Conservation (phyloP, 179 eudicot species). For the Amaranthus tricolor region DNA sequence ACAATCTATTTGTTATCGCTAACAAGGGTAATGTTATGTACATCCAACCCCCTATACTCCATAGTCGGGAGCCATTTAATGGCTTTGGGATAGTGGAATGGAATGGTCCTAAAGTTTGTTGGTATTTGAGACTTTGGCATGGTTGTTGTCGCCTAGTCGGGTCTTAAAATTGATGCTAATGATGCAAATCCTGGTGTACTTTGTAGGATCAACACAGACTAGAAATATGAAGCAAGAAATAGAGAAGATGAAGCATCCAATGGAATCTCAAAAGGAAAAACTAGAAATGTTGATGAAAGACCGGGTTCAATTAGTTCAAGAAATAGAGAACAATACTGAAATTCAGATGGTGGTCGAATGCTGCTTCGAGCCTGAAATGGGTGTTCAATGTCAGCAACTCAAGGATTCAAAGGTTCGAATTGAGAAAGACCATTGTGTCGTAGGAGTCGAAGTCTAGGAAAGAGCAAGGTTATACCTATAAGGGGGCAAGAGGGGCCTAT, state of each 20-base stretch:
- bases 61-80: too few relatives aligned
- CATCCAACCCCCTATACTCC: too few relatives aligned
- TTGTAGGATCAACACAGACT: conserved; percentile 18
- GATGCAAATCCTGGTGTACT: neutral
- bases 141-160: too few relatives aligned
- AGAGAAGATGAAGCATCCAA: conserved; percentile 20
- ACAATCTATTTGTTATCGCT: too few relatives aligned
- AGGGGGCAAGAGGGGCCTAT: neutral
- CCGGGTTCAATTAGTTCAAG: conserved; percentile 8
- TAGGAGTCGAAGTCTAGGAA: neutral
- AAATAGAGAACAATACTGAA: conserved; percentile 1
- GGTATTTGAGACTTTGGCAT: too few relatives aligned
- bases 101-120: too few relatives aligned
- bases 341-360: neutral
- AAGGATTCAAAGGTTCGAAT: neutral
- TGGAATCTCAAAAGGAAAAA: conserved; percentile 22
- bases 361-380: neutral
- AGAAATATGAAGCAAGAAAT: conserved; percentile 21
- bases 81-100: too few relatives aligned
- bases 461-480: too few relatives aligned
- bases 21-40: too few relatives aligned
- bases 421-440: conserved; percentile 1
- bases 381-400: neutral
- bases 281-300: conserved; percentile 16
- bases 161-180: neutral